Percentiles rank a stretch among this genome's conserved stretches.
phyloP scores from a whole-genome alignment of 1,139 yeast species.

The Hansenula anomala region DNA sequence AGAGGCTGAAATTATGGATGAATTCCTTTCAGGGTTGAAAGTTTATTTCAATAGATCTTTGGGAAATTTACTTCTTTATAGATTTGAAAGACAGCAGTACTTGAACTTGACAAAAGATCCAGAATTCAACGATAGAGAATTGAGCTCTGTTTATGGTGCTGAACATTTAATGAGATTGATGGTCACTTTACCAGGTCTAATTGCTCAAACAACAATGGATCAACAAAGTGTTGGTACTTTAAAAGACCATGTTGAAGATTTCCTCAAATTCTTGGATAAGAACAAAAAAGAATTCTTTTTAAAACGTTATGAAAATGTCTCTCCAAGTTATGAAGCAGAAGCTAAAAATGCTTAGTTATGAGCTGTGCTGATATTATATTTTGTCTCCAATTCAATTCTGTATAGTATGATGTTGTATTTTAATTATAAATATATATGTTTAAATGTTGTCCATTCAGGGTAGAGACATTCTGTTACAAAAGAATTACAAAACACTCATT shows the following conservation, averaged over 20 bases:
- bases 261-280: slow-evolving; percentile 43
- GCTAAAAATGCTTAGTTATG: slow-evolving; percentile 30
- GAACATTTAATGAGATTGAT: slow-evolving; percentile 74
- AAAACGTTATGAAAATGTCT: slow-evolving; percentile 45
- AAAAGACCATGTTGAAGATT: slow-evolving; percentile 47
- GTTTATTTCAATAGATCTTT: slow-evolving; percentile 75
- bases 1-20: slow-evolving; percentile 55
- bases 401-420: not conserved
- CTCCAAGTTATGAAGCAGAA: slow-evolving; percentile 56
- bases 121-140: slow-evolving; percentile 30
- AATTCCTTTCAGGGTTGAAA: slow-evolving; percentile 63
- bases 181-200: slow-evolving; percentile 74
- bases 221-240: slow-evolving; percentile 59
- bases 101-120: slow-evolving; percentile 43
- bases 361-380: too few species aligned
- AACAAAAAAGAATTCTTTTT: slow-evolving; percentile 45
- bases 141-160: slow-evolving; percentile 61
- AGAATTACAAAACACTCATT: too few species aligned
- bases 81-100: slow-evolving; percentile 82
- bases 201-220: slow-evolving; percentile 80
- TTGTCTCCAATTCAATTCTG: too few species aligned
- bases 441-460: not conserved
- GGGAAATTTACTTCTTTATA: slow-evolving; percentile 70
- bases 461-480: not conserved
- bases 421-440: too few species aligned